Base-by-base conservation (phyloP, 2,329 filamentous ascomycete species). In the Diaporthe sp. region DNA sequence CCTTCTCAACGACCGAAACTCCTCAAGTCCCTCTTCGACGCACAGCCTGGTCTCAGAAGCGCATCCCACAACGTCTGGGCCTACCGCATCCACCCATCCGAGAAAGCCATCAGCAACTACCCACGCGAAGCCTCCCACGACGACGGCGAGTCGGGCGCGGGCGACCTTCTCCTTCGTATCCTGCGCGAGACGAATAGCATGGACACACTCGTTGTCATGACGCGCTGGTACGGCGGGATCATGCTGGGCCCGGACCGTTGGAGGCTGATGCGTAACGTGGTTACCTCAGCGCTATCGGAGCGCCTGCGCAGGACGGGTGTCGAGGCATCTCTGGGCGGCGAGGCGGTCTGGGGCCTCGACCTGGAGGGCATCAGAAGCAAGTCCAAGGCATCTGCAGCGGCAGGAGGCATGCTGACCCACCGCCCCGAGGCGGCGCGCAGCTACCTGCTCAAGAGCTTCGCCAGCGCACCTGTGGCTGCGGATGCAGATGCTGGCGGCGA, bases 371-470 rank as follows among this genome's bases (percentile, higher is more conserved):
- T 87, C 83, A 86, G 83, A 70, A 82, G 83, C n/a, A 84, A 82
- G 61, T 82, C 84, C 5, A 83, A 84, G 39, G 76, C 73, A 2
- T 58, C 77, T 25, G 84, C 83, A 0, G 80, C 81, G 1, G 84
- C 85, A 8, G 82, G 87, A 6, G 89, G 90, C 2, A 90, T 97
- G 84, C 92, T 94, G 1, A 93, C 96, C 34, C 92, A 95, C 80
- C 91, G 91, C 25, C 92, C 95, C 1, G 92, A 96, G 80, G 89
- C 89, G 7, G 94, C 95, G 15, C 85, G 88, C 71, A 85, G 86
- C 67, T 92, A 92, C 79, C 85, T 92, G 44, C 81, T 91, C 25
- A 89, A 86, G 78, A 90, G 89, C 74, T 95, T 95, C 82, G 87
- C 87, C 8, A 85, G 87, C 9, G 85, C 85, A 0, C 83, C 87